phyloP scores from a whole-genome alignment of 2,329 filamentous ascomycete genomes.

The Hypoxylon sp. region DNA sequence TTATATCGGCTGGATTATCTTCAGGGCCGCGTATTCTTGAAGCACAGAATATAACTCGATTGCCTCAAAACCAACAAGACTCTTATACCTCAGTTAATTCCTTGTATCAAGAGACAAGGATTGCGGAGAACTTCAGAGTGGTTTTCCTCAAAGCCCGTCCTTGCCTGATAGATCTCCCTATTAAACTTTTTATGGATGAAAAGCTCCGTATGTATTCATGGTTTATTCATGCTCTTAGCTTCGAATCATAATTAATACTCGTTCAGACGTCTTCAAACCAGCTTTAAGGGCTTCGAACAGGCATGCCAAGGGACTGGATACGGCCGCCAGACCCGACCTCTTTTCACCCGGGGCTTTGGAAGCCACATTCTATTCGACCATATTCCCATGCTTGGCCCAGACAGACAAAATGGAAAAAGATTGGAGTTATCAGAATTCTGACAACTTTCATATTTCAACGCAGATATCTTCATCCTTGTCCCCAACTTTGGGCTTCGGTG shows the following conservation, averaged over 20 bases:
- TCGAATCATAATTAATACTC: background rate
- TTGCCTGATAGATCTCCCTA: too few species aligned
- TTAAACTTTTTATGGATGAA: too few species aligned
- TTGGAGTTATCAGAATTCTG: too few species aligned
- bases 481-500: constrained; percentile 10
- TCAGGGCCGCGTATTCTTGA: background rate
- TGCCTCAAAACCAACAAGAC: too few species aligned
- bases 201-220: too few species aligned
- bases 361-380: background rate
- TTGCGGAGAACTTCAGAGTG: too few species aligned
- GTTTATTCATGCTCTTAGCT: background rate
- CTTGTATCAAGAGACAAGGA: too few species aligned
- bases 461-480: background rate
- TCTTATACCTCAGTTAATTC: too few species aligned
- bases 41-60: background rate
- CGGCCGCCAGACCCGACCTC: background rate
- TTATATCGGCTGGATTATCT: background rate
- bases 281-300: background rate
- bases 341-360: background rate
- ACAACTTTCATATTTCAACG: too few species aligned
- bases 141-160: too few species aligned
- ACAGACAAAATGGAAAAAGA: background rate
- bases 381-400: constrained; percentile 7
- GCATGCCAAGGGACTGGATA: too few species aligned
- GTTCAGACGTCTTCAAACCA: background rate